phyloP scores from a whole-genome alignment of 1,284 basidiomycete species.

The Papiliotrema nemorosa region DNA sequence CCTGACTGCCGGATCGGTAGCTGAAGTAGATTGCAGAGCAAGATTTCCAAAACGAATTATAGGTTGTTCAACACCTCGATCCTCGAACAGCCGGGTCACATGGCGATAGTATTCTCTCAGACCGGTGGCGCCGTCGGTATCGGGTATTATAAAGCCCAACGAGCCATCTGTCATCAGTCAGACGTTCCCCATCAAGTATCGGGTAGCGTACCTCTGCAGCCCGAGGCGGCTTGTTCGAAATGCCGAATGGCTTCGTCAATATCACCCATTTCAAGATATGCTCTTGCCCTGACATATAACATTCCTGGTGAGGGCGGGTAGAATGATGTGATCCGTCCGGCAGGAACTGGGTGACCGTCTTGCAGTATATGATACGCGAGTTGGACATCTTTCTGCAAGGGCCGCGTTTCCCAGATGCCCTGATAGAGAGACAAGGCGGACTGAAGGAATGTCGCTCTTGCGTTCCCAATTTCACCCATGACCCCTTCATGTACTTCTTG shows the following conservation, averaged over 20 bases:
- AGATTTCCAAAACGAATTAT: conserved; percentile 71
- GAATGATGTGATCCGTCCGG: conserved; percentile 65
- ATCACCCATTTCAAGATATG: conserved; percentile 66
- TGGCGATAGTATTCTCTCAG: conserved; percentile 74
- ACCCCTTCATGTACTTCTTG: conserved; percentile 54
- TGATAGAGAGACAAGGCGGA: conserved; percentile 12
- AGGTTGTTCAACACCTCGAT: conserved; percentile 56
- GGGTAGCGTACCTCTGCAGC: conserved; percentile 62
- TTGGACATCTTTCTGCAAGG: conserved; percentile 55
- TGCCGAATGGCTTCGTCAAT: conserved; percentile 67
- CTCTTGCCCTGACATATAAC: conserved; percentile 66
- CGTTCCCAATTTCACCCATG: conserved; percentile 61
- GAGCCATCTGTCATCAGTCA: conserved; percentile 51
- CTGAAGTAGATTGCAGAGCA: conserved; percentile 57
- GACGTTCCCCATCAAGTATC: neutral
- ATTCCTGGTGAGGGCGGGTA: conserved; percentile 72
- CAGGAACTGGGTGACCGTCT: conserved; percentile 62
- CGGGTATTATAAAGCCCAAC: conserved; percentile 62
- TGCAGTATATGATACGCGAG: conserved; percentile 67
- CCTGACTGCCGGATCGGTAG: conserved; percentile 55
- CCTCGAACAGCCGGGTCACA: conserved; percentile 67
- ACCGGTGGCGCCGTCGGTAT: conserved; percentile 57
- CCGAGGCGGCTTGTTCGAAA: conserved; percentile 71
- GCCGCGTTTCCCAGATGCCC: conserved; percentile 25
- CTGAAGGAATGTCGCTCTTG: conserved; percentile 50